Percentiles rank a stretch among this genome's conserved stretches.
Conservation (phyloP, 73 alveolate genomes). For the Blepharisma stoltei region DNA sequence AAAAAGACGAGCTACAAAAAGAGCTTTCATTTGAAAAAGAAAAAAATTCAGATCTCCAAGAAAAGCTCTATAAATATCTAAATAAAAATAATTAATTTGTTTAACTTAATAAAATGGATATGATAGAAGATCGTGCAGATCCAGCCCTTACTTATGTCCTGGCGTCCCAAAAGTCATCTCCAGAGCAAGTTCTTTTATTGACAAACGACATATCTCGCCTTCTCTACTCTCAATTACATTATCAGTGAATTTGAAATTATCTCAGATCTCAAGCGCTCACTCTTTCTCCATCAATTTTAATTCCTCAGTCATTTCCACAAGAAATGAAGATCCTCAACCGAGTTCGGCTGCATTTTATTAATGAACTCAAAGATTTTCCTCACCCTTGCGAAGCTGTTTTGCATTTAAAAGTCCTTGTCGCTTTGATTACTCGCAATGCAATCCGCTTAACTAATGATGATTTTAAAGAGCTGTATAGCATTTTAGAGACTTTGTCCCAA, state of each 20-base stretch:
- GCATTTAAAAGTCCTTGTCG: conserved; percentile 9
- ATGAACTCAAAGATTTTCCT: neutral
- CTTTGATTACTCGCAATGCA: neutral
- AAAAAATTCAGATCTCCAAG: no score
- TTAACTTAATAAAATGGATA: no score
- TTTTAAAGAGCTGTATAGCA: neutral
- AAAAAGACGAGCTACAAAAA: no score
- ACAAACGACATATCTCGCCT: conserved; percentile 12
- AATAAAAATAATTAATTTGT: no score
- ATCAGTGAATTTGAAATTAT: conserved; percentile 13
- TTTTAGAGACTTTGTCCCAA: neutral
- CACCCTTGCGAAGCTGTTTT: neutral
- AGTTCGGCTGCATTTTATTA: conserved; percentile 8
- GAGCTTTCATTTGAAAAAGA: no score
- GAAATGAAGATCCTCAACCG: neutral
- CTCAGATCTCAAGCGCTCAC: neutral
- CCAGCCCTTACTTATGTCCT: neutral
- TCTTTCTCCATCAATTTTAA: neutral
- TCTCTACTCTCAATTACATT: neutral
- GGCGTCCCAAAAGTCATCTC: neutral
- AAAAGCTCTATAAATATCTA: no score
- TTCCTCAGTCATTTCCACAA: neutral
- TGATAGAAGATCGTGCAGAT: no score
- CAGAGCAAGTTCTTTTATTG: neutral
- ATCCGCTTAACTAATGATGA: conserved; percentile 17